These are phyloP conservation scores for Liquidambar formosana DNA, from an alignment of 164 flowering plant species.

Conservation along the genomic window DNA sequence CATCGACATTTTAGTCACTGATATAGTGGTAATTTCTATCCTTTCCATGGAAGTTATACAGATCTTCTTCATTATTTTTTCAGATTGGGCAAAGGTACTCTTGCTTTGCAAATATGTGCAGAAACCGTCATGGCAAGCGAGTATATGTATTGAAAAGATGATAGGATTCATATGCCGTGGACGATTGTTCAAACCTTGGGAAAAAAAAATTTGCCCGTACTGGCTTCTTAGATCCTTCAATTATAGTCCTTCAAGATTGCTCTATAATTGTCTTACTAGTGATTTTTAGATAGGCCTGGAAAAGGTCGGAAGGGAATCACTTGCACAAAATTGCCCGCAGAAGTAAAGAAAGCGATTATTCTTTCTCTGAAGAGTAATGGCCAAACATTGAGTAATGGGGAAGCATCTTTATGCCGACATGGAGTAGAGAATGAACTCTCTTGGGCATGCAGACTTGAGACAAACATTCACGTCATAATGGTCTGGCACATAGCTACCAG, in stretches of 20 bases:
- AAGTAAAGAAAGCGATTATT: slow-evolving; percentile 4
- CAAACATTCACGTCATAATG: slow-evolving; percentile 3
- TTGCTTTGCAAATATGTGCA: slow-evolving; percentile 2
- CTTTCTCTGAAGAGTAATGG: not conserved
- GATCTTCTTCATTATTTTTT: not conserved
- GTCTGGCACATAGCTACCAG: slow-evolving; percentile 15
- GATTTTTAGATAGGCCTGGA: not conserved
- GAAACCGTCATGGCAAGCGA: not conserved
- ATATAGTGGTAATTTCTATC: too few relatives aligned
- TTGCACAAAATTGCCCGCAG: not conserved
- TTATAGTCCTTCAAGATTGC: not conserved
- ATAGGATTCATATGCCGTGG: not conserved
- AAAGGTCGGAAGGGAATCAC: not conserved
- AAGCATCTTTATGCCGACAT: not conserved
- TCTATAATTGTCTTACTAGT: not conserved
- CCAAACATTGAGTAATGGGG: not conserved
- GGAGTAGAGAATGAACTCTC: not conserved
- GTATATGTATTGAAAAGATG: too few relatives aligned
- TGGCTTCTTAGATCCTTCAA: not conserved
- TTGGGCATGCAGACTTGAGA: slow-evolving; percentile 1
- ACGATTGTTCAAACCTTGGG: slow-evolving; percentile 2
- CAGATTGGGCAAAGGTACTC: slow-evolving; percentile 1
- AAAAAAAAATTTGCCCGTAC: not conserved
- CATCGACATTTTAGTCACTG: too few relatives aligned
- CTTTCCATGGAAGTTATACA: not conserved